Conservation (phyloP, 331 rosid species). For the Cydonia oblonga region DNA sequence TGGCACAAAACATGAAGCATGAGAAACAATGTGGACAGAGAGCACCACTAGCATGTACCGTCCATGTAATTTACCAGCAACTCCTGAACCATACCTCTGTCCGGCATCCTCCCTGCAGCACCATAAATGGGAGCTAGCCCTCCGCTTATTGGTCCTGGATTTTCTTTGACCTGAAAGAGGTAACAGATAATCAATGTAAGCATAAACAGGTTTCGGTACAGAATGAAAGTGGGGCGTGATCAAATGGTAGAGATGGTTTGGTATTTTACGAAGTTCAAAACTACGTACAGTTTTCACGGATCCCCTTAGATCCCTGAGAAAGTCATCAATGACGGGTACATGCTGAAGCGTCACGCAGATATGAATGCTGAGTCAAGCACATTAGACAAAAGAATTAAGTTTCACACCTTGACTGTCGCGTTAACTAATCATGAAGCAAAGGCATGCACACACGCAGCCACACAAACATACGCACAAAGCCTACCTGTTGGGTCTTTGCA, state of each 20-base stretch:
- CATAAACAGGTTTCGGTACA: not conserved
- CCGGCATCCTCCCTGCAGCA: constrained; percentile 97
- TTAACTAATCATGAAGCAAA: not conserved
- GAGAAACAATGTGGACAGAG: not conserved
- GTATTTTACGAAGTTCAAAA: not conserved
- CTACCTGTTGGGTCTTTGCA: constrained; percentile 90
- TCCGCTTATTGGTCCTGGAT: constrained; percentile 86
- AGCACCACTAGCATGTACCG: constrained; percentile 49
- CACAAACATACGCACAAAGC: not conserved
- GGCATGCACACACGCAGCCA: not conserved
- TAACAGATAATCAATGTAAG: not conserved
- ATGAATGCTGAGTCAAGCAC: constrained; percentile 57
- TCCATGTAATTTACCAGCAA: constrained; percentile 87
- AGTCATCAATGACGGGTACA: constrained; percentile 53
- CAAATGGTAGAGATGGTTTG: not conserved
- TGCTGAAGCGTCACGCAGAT: constrained; percentile 91
- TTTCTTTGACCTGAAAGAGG: constrained; percentile 63
- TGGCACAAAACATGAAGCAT: not conserved
- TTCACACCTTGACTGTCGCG: not conserved
- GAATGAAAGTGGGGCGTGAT: not conserved
- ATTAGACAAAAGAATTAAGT: not conserved
- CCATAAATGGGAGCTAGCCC: constrained; percentile 97
- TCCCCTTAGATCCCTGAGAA: constrained; percentile 58
- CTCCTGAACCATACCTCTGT: constrained; percentile 74
- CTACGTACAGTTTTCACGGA: constrained; percentile 70